Percentiles rank a stretch among this genome's conserved stretches.
phyloP scores from a whole-genome alignment of 1,139 yeast genomes.

The Maudiozyma humilis region DNA sequence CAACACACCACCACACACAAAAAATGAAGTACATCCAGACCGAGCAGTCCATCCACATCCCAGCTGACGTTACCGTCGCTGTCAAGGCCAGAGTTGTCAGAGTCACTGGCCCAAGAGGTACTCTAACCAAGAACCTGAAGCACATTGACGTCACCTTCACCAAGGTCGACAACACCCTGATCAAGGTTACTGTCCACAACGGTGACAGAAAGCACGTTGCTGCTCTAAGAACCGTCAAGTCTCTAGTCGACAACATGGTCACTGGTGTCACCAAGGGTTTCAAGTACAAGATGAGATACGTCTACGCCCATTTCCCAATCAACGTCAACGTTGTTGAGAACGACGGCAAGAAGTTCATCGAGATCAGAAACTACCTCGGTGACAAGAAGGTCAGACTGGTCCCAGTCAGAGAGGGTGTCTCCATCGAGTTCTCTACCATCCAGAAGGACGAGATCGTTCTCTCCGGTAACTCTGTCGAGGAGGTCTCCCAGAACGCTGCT shows the following conservation, averaged over 20 bases:
- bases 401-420: constrained; percentile 82
- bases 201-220: constrained; percentile 99
- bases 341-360: constrained; percentile 70
- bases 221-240: constrained; percentile 96
- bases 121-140: constrained; percentile 79
- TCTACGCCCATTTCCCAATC: constrained; percentile 99
- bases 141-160: constrained; percentile 92
- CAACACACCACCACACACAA: background rate
- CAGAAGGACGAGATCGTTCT: constrained; percentile 93
- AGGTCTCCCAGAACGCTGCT: constrained; percentile 97
- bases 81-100: constrained; percentile 88
- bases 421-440: constrained; percentile 66
- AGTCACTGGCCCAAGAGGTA: constrained; percentile 98
- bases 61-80: constrained; percentile 86
- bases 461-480: constrained; percentile 94
- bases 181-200: constrained; percentile 90
- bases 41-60: constrained; percentile 83
- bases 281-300: constrained; percentile 99
- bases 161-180: constrained; percentile 61
- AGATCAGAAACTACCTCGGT: constrained; percentile 99
- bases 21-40: constrained; percentile 80
- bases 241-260: constrained; percentile 86
- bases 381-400: constrained; percentile 92
- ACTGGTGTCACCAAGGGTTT: constrained; percentile 98
- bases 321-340: constrained; percentile 81